Evolutionary conservation across 2,329 filamentous ascomycete genomes (phyloP).

Genomic region (Lasiodiplodia hormozganensis): DNA sequence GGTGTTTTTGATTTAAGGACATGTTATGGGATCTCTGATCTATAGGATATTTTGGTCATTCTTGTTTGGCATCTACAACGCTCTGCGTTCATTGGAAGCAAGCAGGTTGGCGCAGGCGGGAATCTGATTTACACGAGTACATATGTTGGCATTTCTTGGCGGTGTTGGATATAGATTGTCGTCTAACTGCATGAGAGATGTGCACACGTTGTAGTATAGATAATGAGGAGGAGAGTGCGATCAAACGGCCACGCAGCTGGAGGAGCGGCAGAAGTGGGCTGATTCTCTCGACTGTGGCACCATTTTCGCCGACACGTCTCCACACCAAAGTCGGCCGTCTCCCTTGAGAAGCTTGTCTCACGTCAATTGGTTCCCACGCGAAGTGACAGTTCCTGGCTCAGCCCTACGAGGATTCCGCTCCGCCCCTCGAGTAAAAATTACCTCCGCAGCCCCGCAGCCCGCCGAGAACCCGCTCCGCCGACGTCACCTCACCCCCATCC

Average conservation of each 20-base stretch:
- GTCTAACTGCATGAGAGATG: not conserved
- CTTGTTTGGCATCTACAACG: not conserved
- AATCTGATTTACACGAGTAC: not conserved
- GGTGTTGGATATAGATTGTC: conserved; percentile 6
- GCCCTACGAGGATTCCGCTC: conserved; percentile 14
- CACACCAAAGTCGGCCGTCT: not conserved
- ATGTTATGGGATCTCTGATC: not conserved
- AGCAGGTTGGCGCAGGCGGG: not conserved
- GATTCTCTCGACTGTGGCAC: not conserved
- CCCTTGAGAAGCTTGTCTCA: not conserved
- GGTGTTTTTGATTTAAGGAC: not conserved
- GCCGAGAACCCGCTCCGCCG: not conserved
- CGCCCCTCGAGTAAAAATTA: not conserved
- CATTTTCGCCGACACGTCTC: not conserved
- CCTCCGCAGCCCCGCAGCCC: conserved; percentile 1
- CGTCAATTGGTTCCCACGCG: not conserved
- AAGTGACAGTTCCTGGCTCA: not conserved
- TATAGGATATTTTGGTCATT: not conserved
- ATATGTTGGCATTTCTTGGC: conserved; percentile 1
- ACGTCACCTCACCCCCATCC: conserved; percentile 6
- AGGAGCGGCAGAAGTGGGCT: conserved; percentile 2
- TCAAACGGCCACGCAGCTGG: not conserved
- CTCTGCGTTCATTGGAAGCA: not conserved
- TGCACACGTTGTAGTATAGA: not conserved
- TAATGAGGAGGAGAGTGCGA: not conserved